Conservation (phyloP, 2,329 filamentous ascomycete species). For the Ceratocystis ficicola region DNA sequence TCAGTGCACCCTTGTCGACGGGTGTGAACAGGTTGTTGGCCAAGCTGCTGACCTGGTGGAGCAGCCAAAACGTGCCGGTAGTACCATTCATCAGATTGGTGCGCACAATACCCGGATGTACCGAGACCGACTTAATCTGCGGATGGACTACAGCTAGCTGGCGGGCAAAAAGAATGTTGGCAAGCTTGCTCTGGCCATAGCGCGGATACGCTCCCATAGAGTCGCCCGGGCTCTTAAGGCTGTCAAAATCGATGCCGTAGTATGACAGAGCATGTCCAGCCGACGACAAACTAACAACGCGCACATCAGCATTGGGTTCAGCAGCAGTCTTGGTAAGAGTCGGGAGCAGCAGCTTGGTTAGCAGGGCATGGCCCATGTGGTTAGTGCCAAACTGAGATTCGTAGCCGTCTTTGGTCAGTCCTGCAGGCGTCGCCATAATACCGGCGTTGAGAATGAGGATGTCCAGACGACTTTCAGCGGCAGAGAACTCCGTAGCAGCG, state of each 20-base stretch:
- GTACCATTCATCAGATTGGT: constrained; percentile 26
- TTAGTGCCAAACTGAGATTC: constrained; percentile 37
- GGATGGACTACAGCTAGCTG: constrained; percentile 26
- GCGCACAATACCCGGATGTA: constrained; percentile 27
- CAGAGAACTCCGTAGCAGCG: constrained; percentile 30
- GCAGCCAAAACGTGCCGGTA: constrained; percentile 16
- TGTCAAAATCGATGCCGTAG: constrained; percentile 28
- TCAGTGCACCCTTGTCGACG: constrained; percentile 30
- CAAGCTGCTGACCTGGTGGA: constrained; percentile 22
- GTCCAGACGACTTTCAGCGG: constrained; percentile 27
- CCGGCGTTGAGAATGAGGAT: constrained; percentile 38
- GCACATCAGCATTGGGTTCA: constrained; percentile 25
- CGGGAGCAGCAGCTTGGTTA: constrained; percentile 35
- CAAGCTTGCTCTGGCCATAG: constrained; percentile 29
- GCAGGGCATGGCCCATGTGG: constrained; percentile 37
- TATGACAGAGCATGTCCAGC: constrained; percentile 25
- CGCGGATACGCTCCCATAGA: constrained; percentile 24
- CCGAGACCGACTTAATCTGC: constrained; percentile 25
- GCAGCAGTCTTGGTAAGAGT: constrained; percentile 28
- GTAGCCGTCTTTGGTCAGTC: constrained; percentile 31
- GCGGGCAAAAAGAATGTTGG: constrained; percentile 27
- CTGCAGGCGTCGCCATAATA: constrained; percentile 30
- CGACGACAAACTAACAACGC: constrained; percentile 28
- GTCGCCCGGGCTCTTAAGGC: constrained; percentile 25
- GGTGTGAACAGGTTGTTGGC: constrained; percentile 24